phyloP scores from a whole-genome alignment of 2,329 filamentous ascomycete genomes.

The Cladosporium cucumerinum region DNA sequence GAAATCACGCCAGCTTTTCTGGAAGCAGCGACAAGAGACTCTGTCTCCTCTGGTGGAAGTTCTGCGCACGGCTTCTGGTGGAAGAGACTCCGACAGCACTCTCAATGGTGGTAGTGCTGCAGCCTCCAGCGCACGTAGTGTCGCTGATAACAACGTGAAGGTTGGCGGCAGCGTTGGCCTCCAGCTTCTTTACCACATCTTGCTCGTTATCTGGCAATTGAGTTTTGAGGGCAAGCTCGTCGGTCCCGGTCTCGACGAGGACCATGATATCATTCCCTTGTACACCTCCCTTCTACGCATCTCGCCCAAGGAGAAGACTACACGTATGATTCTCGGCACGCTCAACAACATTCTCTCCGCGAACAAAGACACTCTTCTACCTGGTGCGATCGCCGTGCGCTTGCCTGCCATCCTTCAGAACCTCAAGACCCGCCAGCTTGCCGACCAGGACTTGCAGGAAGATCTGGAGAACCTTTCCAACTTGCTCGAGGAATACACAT shows the following conservation, averaged over 20 bases:
- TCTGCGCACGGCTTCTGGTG: conserved; percentile 68
- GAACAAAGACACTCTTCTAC: conserved; percentile 67
- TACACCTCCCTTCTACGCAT: conserved; percentile 89
- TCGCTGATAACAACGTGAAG: conserved; percentile 62
- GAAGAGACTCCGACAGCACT: conserved; percentile 65
- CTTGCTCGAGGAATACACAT: conserved; percentile 82
- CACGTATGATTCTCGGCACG: conserved; percentile 82
- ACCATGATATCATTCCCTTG: conserved; percentile 86
- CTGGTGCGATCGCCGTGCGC: conserved; percentile 79
- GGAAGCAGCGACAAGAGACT: conserved; percentile 85
- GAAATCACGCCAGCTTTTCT: conserved; percentile 77
- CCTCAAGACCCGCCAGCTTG: conserved; percentile 51
- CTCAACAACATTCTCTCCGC: conserved; percentile 80
- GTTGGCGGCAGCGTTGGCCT: conserved; percentile 77
- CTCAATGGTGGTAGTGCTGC: conserved; percentile 47
- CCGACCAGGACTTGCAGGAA: conserved; percentile 52
- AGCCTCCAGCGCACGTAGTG: conserved; percentile 43
- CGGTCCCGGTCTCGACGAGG: conserved; percentile 80
- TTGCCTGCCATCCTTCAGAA: conserved; percentile 64
- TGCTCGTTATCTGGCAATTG: conserved; percentile 92
- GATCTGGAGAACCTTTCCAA: conserved; percentile 47
- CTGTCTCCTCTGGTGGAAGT: conserved; percentile 78
- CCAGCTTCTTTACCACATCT: conserved; percentile 88
- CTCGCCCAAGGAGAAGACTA: conserved; percentile 97
- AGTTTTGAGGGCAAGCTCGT: conserved; percentile 76